Percentiles rank a stretch among this genome's conserved stretches.
Conservation (phyloP, 805 yeast genomes). For the Suhomyces sp. region DNA sequence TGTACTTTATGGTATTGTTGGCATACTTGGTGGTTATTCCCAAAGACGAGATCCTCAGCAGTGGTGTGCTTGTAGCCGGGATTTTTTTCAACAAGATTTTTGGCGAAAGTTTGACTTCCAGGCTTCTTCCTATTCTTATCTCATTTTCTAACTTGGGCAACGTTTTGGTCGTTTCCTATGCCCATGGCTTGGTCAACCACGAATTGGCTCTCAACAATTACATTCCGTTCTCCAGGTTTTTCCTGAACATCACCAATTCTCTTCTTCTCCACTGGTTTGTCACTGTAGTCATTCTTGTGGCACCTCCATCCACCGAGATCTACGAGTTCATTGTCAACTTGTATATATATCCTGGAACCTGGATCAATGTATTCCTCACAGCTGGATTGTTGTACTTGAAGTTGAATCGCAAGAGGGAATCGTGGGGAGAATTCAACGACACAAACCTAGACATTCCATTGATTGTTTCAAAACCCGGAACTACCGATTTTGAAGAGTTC, state of each 20-base stretch:
- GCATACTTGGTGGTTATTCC: conserved; percentile 58
- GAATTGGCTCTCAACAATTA: conserved; percentile 52
- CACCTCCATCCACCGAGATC: conserved; percentile 63
- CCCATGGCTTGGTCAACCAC: conserved; percentile 57
- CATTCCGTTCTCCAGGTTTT: conserved; percentile 49
- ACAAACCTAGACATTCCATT: conserved; percentile 5
- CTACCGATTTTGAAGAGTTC: neutral
- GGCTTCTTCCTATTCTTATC: conserved; percentile 54
- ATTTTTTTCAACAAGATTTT: conserved; percentile 55
- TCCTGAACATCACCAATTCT: conserved; percentile 45
- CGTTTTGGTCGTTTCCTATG: conserved; percentile 60
- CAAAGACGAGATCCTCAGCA: conserved; percentile 43
- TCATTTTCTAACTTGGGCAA: conserved; percentile 63
- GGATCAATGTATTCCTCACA: conserved; percentile 53
- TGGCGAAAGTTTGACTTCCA: conserved; percentile 50
- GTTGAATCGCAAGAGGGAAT: conserved; percentile 19
- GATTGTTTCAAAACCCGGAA: neutral
- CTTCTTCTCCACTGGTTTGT: conserved; percentile 54
- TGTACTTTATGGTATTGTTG: conserved; percentile 55
- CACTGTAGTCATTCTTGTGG: conserved; percentile 50
- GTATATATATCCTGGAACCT: conserved; percentile 62
- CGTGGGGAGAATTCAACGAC: conserved; percentile 12
- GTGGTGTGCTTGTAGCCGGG: conserved; percentile 67
- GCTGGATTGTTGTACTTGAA: conserved; percentile 54
- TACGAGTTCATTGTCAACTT: conserved; percentile 62